phyloP scores from a whole-genome alignment of 2,329 filamentous ascomycete species.

The Stachybotrys echinatus region DNA sequence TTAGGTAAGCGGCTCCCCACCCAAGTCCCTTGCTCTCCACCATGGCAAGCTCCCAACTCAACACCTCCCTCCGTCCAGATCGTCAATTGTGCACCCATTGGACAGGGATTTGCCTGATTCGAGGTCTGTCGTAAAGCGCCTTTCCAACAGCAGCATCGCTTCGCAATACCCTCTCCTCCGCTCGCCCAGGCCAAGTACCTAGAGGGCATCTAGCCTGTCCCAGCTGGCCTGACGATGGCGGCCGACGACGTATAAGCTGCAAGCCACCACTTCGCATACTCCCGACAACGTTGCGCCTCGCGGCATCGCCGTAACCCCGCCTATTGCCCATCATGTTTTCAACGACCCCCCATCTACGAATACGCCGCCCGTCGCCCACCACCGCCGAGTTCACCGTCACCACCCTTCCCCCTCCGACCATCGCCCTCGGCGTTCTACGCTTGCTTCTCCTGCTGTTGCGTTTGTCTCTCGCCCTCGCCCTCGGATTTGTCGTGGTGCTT shows the following conservation, averaged over 20 bases:
- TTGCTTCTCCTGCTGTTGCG: conserved; percentile 37
- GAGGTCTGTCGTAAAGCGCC: too few species aligned
- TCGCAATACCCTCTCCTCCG: too few species aligned
- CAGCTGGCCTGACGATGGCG: too few species aligned
- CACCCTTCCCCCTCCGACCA: conserved; percentile 57
- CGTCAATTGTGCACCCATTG: too few species aligned
- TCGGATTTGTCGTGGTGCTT: conserved; percentile 40
- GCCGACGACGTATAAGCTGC: too few species aligned
- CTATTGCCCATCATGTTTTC: conserved; percentile 33
- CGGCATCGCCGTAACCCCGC: neutral
- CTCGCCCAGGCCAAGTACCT: too few species aligned
- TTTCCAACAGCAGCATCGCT: too few species aligned
- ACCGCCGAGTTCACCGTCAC: conserved; percentile 93
- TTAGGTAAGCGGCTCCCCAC: conserved; percentile 6
- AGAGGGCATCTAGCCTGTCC: too few species aligned
- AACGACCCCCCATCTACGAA: conserved; percentile 53
- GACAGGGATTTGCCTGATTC: too few species aligned
- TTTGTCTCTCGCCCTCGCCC: conserved; percentile 33
- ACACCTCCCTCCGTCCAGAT: too few species aligned
- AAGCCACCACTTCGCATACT: too few species aligned
- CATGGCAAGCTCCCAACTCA: neutral
- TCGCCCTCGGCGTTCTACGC: conserved; percentile 41
- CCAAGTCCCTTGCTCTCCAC: neutral
- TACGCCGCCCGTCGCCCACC: conserved; percentile 71
- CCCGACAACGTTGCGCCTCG: neutral